Percentiles rank a stretch among this genome's conserved stretches.
Evolutionary conservation across 1,284 basidiomycete genomes (phyloP).

Genomic region (Apiotrichum veenhuisii): DNA sequence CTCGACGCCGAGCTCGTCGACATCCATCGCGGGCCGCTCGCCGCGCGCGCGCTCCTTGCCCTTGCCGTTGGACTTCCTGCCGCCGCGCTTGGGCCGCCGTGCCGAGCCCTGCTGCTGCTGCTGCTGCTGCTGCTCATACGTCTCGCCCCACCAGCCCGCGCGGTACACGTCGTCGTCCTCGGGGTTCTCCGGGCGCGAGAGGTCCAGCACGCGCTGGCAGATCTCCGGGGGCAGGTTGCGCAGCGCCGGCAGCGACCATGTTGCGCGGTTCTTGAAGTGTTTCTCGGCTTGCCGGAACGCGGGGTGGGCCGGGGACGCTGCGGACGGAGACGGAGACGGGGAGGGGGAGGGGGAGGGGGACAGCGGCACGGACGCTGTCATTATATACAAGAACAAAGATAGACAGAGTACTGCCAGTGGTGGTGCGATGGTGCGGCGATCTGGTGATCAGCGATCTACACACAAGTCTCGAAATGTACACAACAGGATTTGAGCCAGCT

Average conservation of each 20-base stretch:
- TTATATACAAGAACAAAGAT: not conserved
- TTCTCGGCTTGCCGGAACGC: conserved; percentile 46
- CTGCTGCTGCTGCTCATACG: not conserved
- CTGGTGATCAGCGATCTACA: too few relatives aligned
- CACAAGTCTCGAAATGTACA: too few relatives aligned
- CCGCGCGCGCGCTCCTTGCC: conserved; percentile 30
- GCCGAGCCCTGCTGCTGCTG: too few relatives aligned
- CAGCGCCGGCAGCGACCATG: conserved; percentile 25
- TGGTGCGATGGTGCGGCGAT: too few relatives aligned
- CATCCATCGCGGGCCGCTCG: conserved; percentile 23
- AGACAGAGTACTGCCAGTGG: too few relatives aligned
- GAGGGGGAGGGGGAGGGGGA: too few relatives aligned
- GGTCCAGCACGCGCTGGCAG: conserved; percentile 32
- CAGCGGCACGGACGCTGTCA: not conserved
- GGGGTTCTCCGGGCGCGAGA: conserved; percentile 30
- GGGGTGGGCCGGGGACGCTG: conserved; percentile 18
- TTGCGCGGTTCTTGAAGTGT: conserved; percentile 46
- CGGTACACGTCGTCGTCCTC: conserved; percentile 41
- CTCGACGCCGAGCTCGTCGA: conserved; percentile 11
- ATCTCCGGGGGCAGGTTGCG: conserved; percentile 12
- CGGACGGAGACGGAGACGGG: not conserved
- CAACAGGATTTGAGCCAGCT: too few relatives aligned
- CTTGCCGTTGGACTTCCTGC: too few relatives aligned
- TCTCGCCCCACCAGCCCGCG: conserved; percentile 44
- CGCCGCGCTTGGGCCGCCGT: too few relatives aligned